phyloP scores from a whole-genome alignment of 2,329 filamentous ascomycete species.

The Ophioceras dolichostomum region DNA sequence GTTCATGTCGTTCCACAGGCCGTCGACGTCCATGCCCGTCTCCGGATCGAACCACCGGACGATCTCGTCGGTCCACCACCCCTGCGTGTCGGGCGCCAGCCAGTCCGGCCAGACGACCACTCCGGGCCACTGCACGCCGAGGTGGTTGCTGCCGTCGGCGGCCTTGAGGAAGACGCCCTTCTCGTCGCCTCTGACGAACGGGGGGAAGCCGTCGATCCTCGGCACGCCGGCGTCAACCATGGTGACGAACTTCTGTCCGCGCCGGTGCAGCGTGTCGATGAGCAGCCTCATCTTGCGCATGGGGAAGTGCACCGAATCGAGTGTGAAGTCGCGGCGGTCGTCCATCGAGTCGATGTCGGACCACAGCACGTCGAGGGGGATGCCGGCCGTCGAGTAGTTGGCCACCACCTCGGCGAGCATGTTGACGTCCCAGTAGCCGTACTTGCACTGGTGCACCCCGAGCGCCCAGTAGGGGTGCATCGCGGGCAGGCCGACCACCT shows the following conservation, averaged over 20 bases:
- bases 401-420: constrained; percentile 53
- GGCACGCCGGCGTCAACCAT: constrained; percentile 58
- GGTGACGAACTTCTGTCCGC: constrained; percentile 56
- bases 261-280: constrained; percentile 46
- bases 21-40: constrained; percentile 39
- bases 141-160: constrained; percentile 41
- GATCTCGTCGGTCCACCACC: constrained; percentile 54
- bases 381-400: constrained; percentile 50
- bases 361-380: constrained; percentile 66
- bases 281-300: constrained; percentile 51
- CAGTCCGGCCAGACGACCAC: constrained; percentile 60
- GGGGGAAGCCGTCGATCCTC: constrained; percentile 44
- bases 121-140: constrained; percentile 64
- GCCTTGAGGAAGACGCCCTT: constrained; percentile 42
- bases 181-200: constrained; percentile 49
- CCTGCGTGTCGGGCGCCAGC: constrained; percentile 6
- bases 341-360: constrained; percentile 64
- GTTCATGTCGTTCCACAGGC: constrained; percentile 47
- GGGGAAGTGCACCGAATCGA: constrained; percentile 51
- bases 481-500: constrained; percentile 58
- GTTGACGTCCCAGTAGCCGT: constrained; percentile 68
- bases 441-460: constrained; percentile 74
- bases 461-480: constrained; percentile 76
- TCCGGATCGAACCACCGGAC: constrained; percentile 25
- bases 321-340: constrained; percentile 39